These are phyloP conservation scores for Osmozyma mogii DNA, from an alignment of 805 yeast genomes.

Conservation along the genomic window DNA sequence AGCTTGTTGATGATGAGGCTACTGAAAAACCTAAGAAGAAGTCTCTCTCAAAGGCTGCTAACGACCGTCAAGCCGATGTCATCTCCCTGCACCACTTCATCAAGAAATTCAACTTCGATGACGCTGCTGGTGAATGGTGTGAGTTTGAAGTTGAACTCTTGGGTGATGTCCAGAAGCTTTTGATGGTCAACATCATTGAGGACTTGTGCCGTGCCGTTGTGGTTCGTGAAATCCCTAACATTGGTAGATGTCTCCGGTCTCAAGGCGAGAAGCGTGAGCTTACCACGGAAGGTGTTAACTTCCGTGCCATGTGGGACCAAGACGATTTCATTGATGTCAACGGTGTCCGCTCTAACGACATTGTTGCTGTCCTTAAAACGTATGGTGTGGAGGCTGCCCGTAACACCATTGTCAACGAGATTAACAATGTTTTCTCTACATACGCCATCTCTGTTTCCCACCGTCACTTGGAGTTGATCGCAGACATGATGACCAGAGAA, in stretches of 20 bases:
- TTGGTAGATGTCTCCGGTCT: slow-evolving; percentile 91
- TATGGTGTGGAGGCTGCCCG: slow-evolving; percentile 99
- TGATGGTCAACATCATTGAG: slow-evolving; percentile 96
- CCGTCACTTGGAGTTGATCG: slow-evolving; percentile 94
- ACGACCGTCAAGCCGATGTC: slow-evolving; percentile 80
- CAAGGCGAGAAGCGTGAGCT: slow-evolving; percentile 57
- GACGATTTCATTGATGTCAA: slow-evolving; percentile 88
- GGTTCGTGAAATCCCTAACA: slow-evolving; percentile 83
- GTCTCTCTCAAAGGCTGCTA: slow-evolving; percentile 51
- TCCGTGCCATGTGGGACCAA: slow-evolving; percentile 97
- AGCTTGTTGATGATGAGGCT: slow-evolving; percentile 7
- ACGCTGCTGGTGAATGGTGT: slow-evolving; percentile 84
- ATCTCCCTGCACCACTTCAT: slow-evolving; percentile 66
- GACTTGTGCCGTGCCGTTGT: slow-evolving; percentile 83
- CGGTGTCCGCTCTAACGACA: slow-evolving; percentile 85
- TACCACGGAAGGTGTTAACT: slow-evolving; percentile 97
- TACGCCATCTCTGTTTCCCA: slow-evolving; percentile 90
- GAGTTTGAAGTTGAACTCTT: slow-evolving; percentile 77
- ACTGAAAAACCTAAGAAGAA: slow-evolving; percentile 9
- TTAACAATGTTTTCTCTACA: slow-evolving; percentile 90
- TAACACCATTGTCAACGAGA: slow-evolving; percentile 92
- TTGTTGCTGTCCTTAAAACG: slow-evolving; percentile 78
- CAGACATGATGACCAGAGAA: slow-evolving; percentile 99
- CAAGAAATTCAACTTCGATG: slow-evolving; percentile 83
- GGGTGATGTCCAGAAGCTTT: slow-evolving; percentile 81